Percentiles rank a stretch among this genome's conserved stretches.
phyloP scores from a whole-genome alignment of 352 stramenopile genomes.

The Globisporangium spinosum region DNA sequence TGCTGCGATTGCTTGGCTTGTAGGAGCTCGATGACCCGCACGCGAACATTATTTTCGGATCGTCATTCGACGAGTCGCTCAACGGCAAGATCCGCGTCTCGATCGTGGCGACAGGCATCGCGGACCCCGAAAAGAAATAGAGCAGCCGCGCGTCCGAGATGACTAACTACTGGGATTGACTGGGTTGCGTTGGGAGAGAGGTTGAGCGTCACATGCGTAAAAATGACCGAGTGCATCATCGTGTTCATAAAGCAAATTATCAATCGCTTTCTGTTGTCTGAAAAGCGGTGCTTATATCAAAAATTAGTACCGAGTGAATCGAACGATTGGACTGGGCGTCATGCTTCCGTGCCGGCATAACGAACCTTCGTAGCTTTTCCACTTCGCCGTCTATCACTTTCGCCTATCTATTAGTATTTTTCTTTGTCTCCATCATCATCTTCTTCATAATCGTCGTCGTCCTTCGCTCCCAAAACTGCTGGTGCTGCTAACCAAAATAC shows the following conservation, averaged over 20 bases:
- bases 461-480: background rate
- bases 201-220: background rate
- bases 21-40: constrained; percentile 85
- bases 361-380: background rate
- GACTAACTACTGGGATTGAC: background rate
- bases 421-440: background rate
- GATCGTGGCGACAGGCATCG: constrained; percentile 83
- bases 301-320: constrained; percentile 4
- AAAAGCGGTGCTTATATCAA: constrained; percentile 11
- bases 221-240: background rate
- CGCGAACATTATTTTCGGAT: constrained; percentile 89
- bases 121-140: constrained; percentile 79
- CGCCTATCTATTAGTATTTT: background rate
- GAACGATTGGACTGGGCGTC: background rate
- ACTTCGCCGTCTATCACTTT: background rate
- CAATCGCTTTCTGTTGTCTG: background rate
- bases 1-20: background rate
- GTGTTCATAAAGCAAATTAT: background rate
- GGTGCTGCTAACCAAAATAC: background rate
- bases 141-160: background rate
- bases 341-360: background rate
- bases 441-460: background rate
- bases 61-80: constrained; percentile 80
- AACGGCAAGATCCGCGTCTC: constrained; percentile 83
- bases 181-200: background rate